These are phyloP conservation scores for Didymella segeticola DNA, from an alignment of 2,329 filamentous ascomycete species.

Conservation along the genomic window DNA sequence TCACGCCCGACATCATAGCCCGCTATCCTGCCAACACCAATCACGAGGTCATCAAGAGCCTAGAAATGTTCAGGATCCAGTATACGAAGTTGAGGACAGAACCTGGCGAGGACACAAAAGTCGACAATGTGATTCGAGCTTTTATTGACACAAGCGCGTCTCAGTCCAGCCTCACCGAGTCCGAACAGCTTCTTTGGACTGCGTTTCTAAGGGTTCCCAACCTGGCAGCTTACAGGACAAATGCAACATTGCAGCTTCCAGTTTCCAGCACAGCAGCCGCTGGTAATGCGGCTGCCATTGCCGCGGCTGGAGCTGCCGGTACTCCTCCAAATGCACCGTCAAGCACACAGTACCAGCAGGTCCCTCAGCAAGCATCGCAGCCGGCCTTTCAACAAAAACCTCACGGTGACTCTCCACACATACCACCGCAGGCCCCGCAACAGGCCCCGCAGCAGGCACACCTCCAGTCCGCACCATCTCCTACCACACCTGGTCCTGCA, in stretches of 20 bases:
- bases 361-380: not conserved
- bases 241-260: slow-evolving; percentile 8
- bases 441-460: not conserved
- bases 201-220: slow-evolving; percentile 35
- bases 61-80: slow-evolving; percentile 44
- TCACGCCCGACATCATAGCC: slow-evolving; percentile 32
- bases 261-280: slow-evolving; percentile 28
- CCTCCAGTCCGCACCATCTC: not conserved
- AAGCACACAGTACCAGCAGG: slow-evolving; percentile 1
- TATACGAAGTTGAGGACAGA: slow-evolving; percentile 36
- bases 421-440: not conserved
- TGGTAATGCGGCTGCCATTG: slow-evolving; percentile 43
- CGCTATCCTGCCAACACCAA: slow-evolving; percentile 40
- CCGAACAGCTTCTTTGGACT: slow-evolving; percentile 32
- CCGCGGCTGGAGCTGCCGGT: slow-evolving; percentile 39
- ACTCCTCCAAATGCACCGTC: slow-evolving; percentile 8
- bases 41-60: slow-evolving; percentile 39
- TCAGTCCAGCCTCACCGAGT: slow-evolving; percentile 29
- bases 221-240: slow-evolving; percentile 24
- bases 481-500: slow-evolving; percentile 5
- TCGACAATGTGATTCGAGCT: slow-evolving; percentile 45
- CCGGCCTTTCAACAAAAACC: slow-evolving; percentile 1
- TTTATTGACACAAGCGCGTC: slow-evolving; percentile 37
- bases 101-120: slow-evolving; percentile 36
- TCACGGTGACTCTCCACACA: not conserved